Evolutionary conservation across 1,284 basidiomycete species (phyloP).

Genomic region (Ceratobasidium sp.): DNA sequence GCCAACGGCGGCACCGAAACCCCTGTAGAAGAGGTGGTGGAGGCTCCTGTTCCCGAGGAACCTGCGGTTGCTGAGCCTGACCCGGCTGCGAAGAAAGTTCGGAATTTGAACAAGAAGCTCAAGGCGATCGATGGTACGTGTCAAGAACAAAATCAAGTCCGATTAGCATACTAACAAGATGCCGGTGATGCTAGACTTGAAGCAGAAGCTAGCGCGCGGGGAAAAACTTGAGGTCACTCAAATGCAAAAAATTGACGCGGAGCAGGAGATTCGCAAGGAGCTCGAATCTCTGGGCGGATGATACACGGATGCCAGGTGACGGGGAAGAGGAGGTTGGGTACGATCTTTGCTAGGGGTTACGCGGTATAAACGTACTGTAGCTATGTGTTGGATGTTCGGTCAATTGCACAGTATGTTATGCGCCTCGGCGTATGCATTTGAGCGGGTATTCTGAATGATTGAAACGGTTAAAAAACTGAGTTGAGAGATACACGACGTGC

Average conservation of each 20-base stretch:
- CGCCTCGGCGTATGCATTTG: neutral
- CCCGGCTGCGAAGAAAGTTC: conserved; percentile 87
- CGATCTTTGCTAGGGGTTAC: neutral
- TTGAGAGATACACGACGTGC: neutral
- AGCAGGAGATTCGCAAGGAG: conserved; percentile 84
- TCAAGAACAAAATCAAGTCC: neutral
- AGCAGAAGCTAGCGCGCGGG: conserved; percentile 86
- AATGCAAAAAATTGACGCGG: conserved; percentile 93
- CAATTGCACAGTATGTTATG: conserved; percentile 11
- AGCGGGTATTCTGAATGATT: neutral
- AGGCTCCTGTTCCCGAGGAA: conserved; percentile 62
- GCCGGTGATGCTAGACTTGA: conserved; percentile 71
- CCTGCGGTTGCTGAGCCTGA: conserved; percentile 75
- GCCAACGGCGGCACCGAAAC: conserved; percentile 48
- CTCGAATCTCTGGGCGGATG: conserved; percentile 62
- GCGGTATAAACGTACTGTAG: neutral
- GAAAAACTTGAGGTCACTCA: conserved; percentile 94
- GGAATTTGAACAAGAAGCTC: conserved; percentile 95
- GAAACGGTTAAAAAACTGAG: neutral
- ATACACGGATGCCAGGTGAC: neutral
- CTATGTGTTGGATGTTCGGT: conserved; percentile 5
- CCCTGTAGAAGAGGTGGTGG: conserved; percentile 10
- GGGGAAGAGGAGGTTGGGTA: neutral
- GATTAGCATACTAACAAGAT: conserved; percentile 24
- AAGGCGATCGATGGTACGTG: conserved; percentile 46